Evolutionary conservation across 352 stramenopile species (phyloP).

Genomic region (Phytophthora idaei): DNA sequence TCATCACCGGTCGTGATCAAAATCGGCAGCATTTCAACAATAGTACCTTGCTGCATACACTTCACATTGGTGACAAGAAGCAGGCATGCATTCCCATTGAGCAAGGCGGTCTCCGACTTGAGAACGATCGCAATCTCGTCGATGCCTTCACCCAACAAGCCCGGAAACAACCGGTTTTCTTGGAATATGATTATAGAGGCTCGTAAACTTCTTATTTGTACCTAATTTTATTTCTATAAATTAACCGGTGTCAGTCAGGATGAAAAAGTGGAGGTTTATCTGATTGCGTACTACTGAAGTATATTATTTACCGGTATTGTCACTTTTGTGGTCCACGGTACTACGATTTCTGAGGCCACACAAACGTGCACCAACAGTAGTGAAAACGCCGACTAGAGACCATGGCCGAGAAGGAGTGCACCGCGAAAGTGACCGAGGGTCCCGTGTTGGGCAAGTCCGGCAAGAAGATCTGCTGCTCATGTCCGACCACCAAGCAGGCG

Average conservation of each 20-base stretch:
- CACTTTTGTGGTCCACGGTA: conserved; percentile 16
- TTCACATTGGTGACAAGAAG: conserved; percentile 16
- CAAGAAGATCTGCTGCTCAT: conserved; percentile 99
- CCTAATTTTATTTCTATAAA: too few relatives aligned
- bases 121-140: conserved; percentile 11
- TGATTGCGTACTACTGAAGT: conserved; percentile 6
- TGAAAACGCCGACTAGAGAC: conserved; percentile 14
- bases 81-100: conserved; percentile 14
- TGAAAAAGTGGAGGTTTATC: neutral
- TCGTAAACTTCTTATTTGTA: too few relatives aligned
- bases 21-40: conserved; percentile 16
- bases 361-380: conserved; percentile 28
- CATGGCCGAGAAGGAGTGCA: conserved; percentile 61
- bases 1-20: neutral
- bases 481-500: conserved; percentile 95
- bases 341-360: conserved; percentile 17
- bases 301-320: neutral
- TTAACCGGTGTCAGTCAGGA: neutral
- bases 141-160: conserved; percentile 26
- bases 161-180: neutral
- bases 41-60: conserved; percentile 4
- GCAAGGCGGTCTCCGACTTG: neutral
- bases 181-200: conserved; percentile 10
- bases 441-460: conserved; percentile 92
- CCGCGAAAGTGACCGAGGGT: conserved; percentile 24